Percentiles rank a stretch among this genome's conserved stretches.
Conservation (phyloP, 169 alveolate species). For the Plasmodium fragile region DNA sequence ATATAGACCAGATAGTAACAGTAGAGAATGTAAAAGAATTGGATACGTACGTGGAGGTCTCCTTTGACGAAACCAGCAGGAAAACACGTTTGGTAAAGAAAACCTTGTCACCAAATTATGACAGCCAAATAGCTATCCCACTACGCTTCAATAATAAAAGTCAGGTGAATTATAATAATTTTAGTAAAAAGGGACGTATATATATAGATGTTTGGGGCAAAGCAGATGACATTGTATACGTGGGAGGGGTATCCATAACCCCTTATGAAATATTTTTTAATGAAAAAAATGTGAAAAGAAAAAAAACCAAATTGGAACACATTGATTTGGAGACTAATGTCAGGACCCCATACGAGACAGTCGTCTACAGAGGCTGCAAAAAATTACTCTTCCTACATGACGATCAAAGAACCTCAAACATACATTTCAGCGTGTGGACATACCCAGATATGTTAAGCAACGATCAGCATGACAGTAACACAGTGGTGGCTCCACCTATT, state of each 20-base stretch:
- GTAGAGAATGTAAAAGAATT: constrained; percentile 75
- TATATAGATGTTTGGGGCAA: constrained; percentile 85
- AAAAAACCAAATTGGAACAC: constrained; percentile 45
- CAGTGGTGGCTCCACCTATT: constrained; percentile 14
- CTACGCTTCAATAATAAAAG: constrained; percentile 65
- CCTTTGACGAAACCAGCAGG: constrained; percentile 79
- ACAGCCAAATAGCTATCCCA: constrained; percentile 81
- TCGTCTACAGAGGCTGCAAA: constrained; percentile 63
- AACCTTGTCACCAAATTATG: constrained; percentile 78
- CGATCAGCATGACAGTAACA: neutral
- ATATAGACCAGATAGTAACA: constrained; percentile 80
- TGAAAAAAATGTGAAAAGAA: constrained; percentile 75
- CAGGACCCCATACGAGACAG: constrained; percentile 46
- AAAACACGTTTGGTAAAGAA: constrained; percentile 78
- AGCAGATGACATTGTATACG: constrained; percentile 75
- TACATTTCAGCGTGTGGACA: constrained; percentile 66
- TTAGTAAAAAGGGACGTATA: constrained; percentile 78
- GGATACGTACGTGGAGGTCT: constrained; percentile 82
- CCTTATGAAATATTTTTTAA: constrained; percentile 82
- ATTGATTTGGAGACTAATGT: constrained; percentile 72
- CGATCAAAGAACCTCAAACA: constrained; percentile 56
- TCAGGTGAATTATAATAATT: constrained; percentile 53
- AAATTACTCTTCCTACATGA: constrained; percentile 47
- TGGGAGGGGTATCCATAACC: constrained; percentile 78
- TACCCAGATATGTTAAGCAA: constrained; percentile 44